Evolutionary conservation across 257 asterid species (phyloP).

Genomic region (Cordia subcordata): DNA sequence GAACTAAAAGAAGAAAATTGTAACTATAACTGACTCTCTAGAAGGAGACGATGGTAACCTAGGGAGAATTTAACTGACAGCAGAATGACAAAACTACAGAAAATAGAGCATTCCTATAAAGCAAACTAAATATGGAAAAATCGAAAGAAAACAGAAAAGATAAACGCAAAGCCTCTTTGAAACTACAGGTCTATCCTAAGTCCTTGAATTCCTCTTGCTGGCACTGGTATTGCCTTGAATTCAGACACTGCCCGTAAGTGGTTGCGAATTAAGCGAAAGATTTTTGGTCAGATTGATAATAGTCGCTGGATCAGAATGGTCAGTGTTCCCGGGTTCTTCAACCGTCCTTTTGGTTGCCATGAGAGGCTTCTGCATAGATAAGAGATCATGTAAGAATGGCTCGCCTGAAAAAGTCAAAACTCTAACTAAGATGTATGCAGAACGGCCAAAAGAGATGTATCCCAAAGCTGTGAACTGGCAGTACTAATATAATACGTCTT

Average conservation of each 20-base stretch:
- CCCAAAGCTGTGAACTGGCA: no score
- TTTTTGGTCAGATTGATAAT: neutral
- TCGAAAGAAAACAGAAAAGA: neutral
- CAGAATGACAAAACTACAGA: neutral
- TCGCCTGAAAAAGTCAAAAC: no score
- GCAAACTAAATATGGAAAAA: neutral
- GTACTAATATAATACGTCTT: no score
- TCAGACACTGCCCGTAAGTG: neutral
- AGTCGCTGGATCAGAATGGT: neutral
- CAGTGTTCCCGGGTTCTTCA: neutral
- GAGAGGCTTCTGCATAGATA: neutral
- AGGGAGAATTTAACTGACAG: neutral
- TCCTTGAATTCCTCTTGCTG: neutral
- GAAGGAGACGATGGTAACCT: neutral
- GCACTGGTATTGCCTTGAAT: neutral
- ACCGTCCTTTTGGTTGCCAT: neutral
- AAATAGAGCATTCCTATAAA: neutral
- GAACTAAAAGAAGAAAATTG: neutral
- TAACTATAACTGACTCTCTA: neutral
- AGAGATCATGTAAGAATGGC: neutral
- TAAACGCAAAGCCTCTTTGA: neutral
- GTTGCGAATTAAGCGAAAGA: conserved; percentile 1
- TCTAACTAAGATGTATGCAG: neutral
- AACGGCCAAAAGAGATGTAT: neutral
- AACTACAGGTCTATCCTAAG: neutral